Evolutionary conservation across 768 basidiomycete species (phyloP).

Genomic region (Serendipita sp.): DNA sequence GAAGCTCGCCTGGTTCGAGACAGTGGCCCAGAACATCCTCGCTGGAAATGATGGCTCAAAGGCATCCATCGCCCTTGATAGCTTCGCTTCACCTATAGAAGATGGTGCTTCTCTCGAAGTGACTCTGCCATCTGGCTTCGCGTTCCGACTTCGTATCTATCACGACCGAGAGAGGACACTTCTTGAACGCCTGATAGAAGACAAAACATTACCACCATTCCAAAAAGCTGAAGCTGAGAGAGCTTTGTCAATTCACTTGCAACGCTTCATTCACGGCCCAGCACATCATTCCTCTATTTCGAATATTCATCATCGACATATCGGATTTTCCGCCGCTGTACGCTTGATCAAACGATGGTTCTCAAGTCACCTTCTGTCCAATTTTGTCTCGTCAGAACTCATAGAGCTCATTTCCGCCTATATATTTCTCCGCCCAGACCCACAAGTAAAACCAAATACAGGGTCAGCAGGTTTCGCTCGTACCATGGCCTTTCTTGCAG

Average conservation of each 20-base stretch:
- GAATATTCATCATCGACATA: slow-evolving; percentile 59
- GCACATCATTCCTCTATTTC: slow-evolving; percentile 74
- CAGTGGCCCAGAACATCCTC: slow-evolving; percentile 53
- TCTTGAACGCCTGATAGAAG: slow-evolving; percentile 49
- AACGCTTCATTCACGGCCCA: slow-evolving; percentile 66
- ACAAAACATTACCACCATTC: slow-evolving; percentile 19
- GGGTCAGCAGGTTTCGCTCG: slow-evolving; percentile 41
- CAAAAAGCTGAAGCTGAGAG: slow-evolving; percentile 31
- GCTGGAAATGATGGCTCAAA: slow-evolving; percentile 31
- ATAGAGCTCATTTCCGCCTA: slow-evolving; percentile 74
- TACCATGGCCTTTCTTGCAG: slow-evolving; percentile 53
- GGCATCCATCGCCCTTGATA: slow-evolving; percentile 41
- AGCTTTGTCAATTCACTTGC: slow-evolving; percentile 42
- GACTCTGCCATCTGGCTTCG: slow-evolving; percentile 67
- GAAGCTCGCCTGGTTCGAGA: slow-evolving; percentile 84
- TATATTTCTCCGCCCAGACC: slow-evolving; percentile 47
- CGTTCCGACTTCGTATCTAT: slow-evolving; percentile 70
- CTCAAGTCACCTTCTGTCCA: slow-evolving; percentile 61
- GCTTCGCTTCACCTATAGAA: slow-evolving; percentile 35
- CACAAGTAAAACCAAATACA: slow-evolving; percentile 6
- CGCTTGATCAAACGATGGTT: slow-evolving; percentile 89
- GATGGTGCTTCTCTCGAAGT: slow-evolving; percentile 66
- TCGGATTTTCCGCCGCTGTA: slow-evolving; percentile 70
- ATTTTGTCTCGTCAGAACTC: slow-evolving; percentile 59
- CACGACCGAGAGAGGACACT: slow-evolving; percentile 73